These are phyloP conservation scores for Logfia minima DNA, from an alignment of 129 eudicot species.

Conservation along the genomic window DNA sequence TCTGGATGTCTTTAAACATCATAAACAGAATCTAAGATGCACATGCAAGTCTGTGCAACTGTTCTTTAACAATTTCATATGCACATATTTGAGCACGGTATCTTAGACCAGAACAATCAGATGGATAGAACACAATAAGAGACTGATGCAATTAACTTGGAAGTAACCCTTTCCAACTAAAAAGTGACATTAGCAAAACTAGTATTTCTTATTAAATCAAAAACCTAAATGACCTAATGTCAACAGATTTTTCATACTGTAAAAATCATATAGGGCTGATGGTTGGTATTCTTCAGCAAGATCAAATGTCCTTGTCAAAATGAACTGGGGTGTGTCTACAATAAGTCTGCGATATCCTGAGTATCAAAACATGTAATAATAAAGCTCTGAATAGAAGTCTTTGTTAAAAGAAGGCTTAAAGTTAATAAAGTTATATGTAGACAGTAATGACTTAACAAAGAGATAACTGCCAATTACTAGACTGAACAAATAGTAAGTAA, in stretches of 20 bases:
- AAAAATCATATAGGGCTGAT: background rate
- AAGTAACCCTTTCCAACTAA: constrained; percentile 1
- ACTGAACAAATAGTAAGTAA: background rate
- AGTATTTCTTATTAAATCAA: constrained; percentile 19
- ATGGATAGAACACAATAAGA: constrained; percentile 6
- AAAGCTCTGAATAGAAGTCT: background rate
- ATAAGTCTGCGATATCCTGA: constrained; percentile 23
- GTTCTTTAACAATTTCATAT: background rate
- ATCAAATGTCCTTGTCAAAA: constrained; percentile 1
- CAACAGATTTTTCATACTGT: constrained; percentile 24
- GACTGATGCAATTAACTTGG: constrained; percentile 6
- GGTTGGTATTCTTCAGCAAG: constrained; percentile 21
- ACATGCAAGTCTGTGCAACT: background rate
- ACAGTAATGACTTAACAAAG: background rate
- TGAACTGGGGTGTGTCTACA: constrained; percentile 15
- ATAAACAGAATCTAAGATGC: background rate
- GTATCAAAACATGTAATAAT: background rate
- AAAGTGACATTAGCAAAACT: background rate
- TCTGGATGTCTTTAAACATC: background rate
- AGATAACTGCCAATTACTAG: background rate
- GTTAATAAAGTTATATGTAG: background rate
- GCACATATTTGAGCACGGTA: background rate
- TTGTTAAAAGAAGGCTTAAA: background rate
- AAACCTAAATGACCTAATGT: constrained; percentile 13
- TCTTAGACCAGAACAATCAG: background rate